Percentiles rank a stretch among this genome's conserved stretches.
These are phyloP conservation scores for Neofusicoccum cordaticola DNA, from an alignment of 2,329 filamentous ascomycete genomes.

Conservation along the genomic window DNA sequence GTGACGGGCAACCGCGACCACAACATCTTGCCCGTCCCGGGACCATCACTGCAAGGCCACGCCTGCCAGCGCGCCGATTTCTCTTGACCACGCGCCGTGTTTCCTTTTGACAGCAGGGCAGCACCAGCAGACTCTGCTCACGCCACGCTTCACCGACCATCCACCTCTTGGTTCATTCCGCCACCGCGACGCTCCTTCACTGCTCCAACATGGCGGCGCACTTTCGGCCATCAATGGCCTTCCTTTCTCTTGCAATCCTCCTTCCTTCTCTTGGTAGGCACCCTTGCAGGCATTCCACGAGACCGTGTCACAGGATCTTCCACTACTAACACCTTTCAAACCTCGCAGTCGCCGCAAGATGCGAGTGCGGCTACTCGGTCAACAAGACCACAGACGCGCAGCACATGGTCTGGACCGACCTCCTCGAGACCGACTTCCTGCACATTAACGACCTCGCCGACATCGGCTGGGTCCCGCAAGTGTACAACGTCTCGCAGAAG, in stretches of 20 bases:
- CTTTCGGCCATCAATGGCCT: neutral
- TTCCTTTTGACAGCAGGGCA: neutral
- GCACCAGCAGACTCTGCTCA: neutral
- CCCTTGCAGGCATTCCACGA: neutral
- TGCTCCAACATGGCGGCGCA: neutral
- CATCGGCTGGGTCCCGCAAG: slow-evolving; percentile 64
- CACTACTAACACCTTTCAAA: neutral
- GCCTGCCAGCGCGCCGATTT: neutral
- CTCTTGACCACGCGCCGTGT: neutral
- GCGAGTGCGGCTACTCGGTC: slow-evolving; percentile 70
- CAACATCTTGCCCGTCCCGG: neutral
- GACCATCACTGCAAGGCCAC: neutral
- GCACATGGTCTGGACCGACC: slow-evolving; percentile 61
- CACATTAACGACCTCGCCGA: slow-evolving; percentile 47
- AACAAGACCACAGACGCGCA: slow-evolving; percentile 42
- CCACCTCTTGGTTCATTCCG: neutral
- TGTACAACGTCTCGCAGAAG: slow-evolving; percentile 62
- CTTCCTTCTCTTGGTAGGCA: neutral
- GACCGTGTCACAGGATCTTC: neutral
- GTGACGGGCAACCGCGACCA: neutral
- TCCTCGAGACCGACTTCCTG: slow-evolving; percentile 70
- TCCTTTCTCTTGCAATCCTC: neutral
- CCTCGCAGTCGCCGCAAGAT: slow-evolving; percentile 47
- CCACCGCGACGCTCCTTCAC: neutral
- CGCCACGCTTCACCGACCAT: neutral